Evolutionary conservation across 1,284 basidiomycete genomes (phyloP).

Genomic region (Ganoderma lucidum): DNA sequence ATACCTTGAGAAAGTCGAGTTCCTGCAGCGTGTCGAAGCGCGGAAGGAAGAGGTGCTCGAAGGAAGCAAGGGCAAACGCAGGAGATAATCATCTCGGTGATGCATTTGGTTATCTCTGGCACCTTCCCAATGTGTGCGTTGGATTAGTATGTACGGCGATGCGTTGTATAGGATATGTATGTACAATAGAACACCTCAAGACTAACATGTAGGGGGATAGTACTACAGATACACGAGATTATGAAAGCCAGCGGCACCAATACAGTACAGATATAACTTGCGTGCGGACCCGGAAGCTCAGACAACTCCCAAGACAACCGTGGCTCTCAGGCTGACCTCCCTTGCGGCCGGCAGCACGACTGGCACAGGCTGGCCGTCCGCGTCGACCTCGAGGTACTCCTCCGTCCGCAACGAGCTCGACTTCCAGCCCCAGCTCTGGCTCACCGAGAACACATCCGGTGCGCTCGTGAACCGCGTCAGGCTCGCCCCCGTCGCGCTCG

Average conservation of each 20-base stretch:
- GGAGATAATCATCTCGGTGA: conserved; percentile 42
- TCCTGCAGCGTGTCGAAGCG: conserved; percentile 76
- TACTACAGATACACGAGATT: conserved; percentile 3
- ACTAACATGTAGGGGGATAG: not conserved
- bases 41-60: conserved; percentile 72
- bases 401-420: conserved; percentile 69
- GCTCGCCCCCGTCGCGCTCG: conserved; percentile 82
- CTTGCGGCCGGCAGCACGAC: conserved; percentile 45
- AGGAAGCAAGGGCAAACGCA: conserved; percentile 63
- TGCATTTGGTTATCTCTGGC: not conserved
- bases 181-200: not conserved
- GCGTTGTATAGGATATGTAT: not conserved
- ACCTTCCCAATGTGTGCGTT: not conserved
- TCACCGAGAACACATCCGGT: conserved; percentile 86
- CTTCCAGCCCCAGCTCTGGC: conserved; percentile 87
- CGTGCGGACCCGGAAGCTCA: conserved; percentile 41
- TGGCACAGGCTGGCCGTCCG: conserved; percentile 41
- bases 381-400: conserved; percentile 62
- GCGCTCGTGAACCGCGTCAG: conserved; percentile 87
- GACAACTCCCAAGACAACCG: conserved; percentile 77
- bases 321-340: conserved; percentile 75
- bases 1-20: conserved; percentile 84
- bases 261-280: conserved; percentile 1
- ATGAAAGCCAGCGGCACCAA: not conserved
- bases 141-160: not conserved